Conservation (phyloP, 768 basidiomycete species). For the Candolleomyces eurysporus region DNA sequence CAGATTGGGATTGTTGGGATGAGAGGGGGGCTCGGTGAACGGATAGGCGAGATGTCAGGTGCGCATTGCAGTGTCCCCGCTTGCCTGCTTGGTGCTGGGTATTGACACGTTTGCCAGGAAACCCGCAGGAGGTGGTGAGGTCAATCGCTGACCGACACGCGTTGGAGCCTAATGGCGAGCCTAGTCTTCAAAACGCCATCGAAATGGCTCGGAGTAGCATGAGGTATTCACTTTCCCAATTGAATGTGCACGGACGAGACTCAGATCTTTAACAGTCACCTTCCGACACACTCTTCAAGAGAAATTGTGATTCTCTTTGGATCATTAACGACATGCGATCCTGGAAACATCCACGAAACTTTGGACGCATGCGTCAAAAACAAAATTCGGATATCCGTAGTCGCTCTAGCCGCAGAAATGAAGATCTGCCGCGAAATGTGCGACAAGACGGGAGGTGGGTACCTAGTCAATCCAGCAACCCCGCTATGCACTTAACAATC, state of each 20-base stretch:
- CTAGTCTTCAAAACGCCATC: conserved; percentile 95
- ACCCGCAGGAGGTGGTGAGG: conserved; percentile 94
- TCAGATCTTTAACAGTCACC: conserved; percentile 56
- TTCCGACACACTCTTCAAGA: conserved; percentile 96
- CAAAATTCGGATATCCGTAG: conserved; percentile 88
- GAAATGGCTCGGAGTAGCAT: conserved; percentile 94
- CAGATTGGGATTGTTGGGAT: conserved; percentile 96
- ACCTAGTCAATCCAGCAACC: background rate
- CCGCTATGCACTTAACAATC: conserved; percentile 5
- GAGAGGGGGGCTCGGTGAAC: conserved; percentile 87
- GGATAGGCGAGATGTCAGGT: conserved; percentile 93
- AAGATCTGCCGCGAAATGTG: conserved; percentile 93
- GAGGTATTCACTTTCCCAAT: conserved; percentile 48
- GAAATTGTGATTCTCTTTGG: conserved; percentile 95
- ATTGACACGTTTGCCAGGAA: conserved; percentile 51
- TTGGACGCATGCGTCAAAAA: conserved; percentile 80
- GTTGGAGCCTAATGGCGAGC: conserved; percentile 88
- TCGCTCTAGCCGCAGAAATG: conserved; percentile 96
- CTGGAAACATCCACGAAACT: conserved; percentile 93
- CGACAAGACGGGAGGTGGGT: conserved; percentile 86
- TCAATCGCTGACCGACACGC: conserved; percentile 82
- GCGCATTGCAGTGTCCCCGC: conserved; percentile 18
- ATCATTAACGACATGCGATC: conserved; percentile 94
- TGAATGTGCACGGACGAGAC: background rate
- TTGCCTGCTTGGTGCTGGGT: background rate